These are phyloP conservation scores for Cucumis cinereus DNA, from an alignment of 306 rosid species.

Conservation along the genomic window DNA sequence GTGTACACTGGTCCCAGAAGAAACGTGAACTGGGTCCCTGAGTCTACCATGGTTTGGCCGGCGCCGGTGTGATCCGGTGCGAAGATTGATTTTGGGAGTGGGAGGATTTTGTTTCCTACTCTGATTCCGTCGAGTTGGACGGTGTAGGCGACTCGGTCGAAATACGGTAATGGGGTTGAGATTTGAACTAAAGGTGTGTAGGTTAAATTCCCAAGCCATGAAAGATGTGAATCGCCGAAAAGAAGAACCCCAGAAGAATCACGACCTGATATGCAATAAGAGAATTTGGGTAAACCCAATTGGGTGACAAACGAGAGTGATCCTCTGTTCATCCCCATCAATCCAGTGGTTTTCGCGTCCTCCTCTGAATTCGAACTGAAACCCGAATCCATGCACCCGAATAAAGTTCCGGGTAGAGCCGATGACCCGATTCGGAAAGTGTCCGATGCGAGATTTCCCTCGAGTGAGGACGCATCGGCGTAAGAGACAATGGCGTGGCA, in stretches of 20 bases:
- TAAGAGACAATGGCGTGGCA: conserved; percentile 65
- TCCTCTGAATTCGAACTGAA: conserved; percentile 57
- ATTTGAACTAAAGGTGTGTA: conserved; percentile 64
- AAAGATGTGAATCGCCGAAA: conserved; percentile 37
- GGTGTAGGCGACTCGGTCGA: conserved; percentile 71
- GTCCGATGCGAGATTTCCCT: conserved; percentile 73
- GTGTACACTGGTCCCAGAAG: conserved; percentile 74
- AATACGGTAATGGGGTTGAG: conserved; percentile 60
- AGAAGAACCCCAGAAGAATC: conserved; percentile 58
- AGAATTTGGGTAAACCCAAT: conserved; percentile 58
- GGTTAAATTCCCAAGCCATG: conserved; percentile 48
- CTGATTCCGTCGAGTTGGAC: conserved; percentile 55
- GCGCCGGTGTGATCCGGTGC: conserved; percentile 79
- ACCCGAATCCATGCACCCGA: conserved; percentile 80
- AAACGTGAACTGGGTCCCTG: conserved; percentile 77
- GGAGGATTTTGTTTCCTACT: conserved; percentile 25
- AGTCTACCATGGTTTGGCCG: conserved; percentile 86
- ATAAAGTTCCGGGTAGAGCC: conserved; percentile 33
- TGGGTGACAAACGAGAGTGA: conserved; percentile 55
- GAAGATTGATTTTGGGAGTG: conserved; percentile 29
- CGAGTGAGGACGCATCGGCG: conserved; percentile 55
- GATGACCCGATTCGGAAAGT: conserved; percentile 32
- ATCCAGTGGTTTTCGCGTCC: conserved; percentile 66
- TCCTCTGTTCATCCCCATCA: conserved; percentile 85
- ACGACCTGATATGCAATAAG: conserved; percentile 60